These are phyloP conservation scores for Ilyonectria sp. DNA, from an alignment of 2,329 filamentous ascomycete genomes.

Conservation along the genomic window DNA sequence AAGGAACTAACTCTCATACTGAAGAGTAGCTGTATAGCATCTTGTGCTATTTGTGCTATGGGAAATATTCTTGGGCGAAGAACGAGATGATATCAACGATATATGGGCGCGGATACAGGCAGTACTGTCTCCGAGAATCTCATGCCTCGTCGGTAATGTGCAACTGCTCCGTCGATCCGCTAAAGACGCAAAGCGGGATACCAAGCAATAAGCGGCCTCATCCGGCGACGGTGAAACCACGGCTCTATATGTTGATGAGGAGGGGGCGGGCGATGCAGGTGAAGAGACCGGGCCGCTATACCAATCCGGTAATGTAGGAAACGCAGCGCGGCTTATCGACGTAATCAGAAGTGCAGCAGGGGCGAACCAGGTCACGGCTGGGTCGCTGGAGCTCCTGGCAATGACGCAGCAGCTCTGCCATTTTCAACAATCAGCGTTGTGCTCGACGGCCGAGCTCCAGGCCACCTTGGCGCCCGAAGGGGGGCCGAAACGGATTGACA, in stretches of 20 bases:
- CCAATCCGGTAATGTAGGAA: background rate
- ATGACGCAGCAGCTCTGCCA: conserved; percentile 18
- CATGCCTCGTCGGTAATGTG: no score
- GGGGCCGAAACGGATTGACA: background rate
- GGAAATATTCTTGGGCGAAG: no score
- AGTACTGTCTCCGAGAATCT: no score
- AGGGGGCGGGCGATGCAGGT: no score
- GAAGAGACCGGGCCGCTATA: background rate
- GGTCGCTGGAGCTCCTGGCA: conserved; percentile 13
- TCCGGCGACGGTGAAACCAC: background rate
- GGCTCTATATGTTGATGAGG: no score
- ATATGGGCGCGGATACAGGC: no score
- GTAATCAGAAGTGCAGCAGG: conserved; percentile 15
- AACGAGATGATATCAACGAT: no score
- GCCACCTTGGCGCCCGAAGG: background rate
- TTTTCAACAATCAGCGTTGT: conserved; percentile 3
- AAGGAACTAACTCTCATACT: background rate
- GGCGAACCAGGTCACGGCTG: conserved; percentile 16
- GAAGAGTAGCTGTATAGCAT: no score
- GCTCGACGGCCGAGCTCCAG: conserved; percentile 8
- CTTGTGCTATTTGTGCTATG: no score
- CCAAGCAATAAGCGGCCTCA: background rate
- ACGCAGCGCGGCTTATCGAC: conserved; percentile 14
- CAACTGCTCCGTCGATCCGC: background rate
- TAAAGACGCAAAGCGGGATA: conserved; percentile 7